Evolutionary conservation across 1,139 yeast species (phyloP).

Genomic region (Saccharomyces hybrid): DNA sequence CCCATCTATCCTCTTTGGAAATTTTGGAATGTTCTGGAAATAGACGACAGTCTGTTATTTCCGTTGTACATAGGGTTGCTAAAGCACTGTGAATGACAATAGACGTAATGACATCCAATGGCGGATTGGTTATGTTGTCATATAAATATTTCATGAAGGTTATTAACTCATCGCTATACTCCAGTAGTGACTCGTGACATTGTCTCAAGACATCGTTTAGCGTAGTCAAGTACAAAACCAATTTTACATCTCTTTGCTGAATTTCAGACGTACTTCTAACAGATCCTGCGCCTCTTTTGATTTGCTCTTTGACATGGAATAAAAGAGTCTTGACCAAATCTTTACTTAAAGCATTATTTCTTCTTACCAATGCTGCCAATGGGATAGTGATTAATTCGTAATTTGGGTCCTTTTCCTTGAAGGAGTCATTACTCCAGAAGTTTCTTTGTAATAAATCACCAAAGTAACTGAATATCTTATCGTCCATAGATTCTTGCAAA

Average conservation of each 20-base stretch:
- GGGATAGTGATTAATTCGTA: conserved; percentile 45
- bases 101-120: conserved; percentile 37
- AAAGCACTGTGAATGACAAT: conserved; percentile 60
- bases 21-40: conserved; percentile 38
- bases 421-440: conserved; percentile 58
- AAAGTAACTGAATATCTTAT: conserved; percentile 43
- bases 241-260: conserved; percentile 67
- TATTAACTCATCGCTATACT: conserved; percentile 41
- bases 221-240: conserved; percentile 66
- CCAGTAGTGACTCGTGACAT: conserved; percentile 47
- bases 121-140: conserved; percentile 63
- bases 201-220: conserved; percentile 67
- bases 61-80: conserved; percentile 55
- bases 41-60: conserved; percentile 48
- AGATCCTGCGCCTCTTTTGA: conserved; percentile 79
- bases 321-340: conserved; percentile 23
- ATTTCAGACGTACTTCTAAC: conserved; percentile 62
- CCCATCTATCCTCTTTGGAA: conserved; percentile 54
- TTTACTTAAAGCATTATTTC: conserved; percentile 40
- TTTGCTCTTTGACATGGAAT: conserved; percentile 51
- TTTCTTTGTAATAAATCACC: conserved; percentile 43
- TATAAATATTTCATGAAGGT: conserved; percentile 48
- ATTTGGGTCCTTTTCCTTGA: conserved; percentile 32
- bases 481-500: conserved; percentile 63
- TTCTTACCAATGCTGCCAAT: conserved; percentile 59